phyloP scores from a whole-genome alignment of 2,329 filamentous ascomycete species.

The Plenodomus biglobosus region DNA sequence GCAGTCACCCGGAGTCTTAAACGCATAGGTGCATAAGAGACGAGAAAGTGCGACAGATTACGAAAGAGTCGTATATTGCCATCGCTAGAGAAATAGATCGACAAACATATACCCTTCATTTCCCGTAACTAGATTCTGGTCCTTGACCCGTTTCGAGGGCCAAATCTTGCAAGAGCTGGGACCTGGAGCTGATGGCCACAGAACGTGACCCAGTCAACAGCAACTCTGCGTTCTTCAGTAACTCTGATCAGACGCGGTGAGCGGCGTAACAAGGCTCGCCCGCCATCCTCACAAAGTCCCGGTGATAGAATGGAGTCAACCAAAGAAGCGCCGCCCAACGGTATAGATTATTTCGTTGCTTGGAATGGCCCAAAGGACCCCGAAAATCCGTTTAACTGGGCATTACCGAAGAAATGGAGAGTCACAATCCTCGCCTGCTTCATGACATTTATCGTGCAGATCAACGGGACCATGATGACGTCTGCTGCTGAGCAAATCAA shows the following conservation, averaged over 20 bases:
- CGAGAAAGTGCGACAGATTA: background rate
- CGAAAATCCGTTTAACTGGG: constrained; percentile 48
- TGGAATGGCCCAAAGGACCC: constrained; percentile 30
- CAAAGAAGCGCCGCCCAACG: background rate
- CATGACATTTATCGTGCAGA: constrained; percentile 42
- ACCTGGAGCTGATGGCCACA: background rate
- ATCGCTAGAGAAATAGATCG: background rate
- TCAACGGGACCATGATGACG: constrained; percentile 39
- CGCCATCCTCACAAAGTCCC: background rate
- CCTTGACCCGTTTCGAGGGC: background rate
- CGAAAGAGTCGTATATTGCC: background rate
- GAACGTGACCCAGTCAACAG: background rate
- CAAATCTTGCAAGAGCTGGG: background rate
- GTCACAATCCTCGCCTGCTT: constrained; percentile 48
- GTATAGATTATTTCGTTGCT: constrained; percentile 9
- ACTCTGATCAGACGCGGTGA: background rate
- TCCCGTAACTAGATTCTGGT: too few relatives aligned
- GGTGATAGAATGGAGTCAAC: background rate
- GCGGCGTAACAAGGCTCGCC: background rate
- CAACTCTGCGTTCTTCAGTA: background rate
- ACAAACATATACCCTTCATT: background rate
- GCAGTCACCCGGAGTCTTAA: background rate
- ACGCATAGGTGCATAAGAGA: background rate
- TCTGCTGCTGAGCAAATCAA: constrained; percentile 41
- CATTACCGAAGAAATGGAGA: constrained; percentile 45